Evolutionary conservation across 345 rosid species (phyloP).

Genomic region (Lumnitzera littorea): DNA sequence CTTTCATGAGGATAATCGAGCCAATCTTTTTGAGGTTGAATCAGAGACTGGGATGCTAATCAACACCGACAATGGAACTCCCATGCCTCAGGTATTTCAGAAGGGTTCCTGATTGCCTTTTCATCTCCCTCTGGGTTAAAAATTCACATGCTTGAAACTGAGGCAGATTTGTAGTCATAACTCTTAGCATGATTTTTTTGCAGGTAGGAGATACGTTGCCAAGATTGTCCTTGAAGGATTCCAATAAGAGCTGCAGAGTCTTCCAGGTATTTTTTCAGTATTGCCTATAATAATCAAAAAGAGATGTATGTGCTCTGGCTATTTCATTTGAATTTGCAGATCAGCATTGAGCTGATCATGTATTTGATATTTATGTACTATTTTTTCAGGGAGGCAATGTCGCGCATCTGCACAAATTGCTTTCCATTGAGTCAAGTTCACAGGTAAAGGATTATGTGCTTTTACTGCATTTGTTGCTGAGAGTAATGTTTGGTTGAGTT

Average conservation of each 20-base stretch:
- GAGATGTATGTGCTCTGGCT: no score
- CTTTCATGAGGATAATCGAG: conserved; percentile 83
- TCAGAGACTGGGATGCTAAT: conserved; percentile 75
- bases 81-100: conserved; percentile 73
- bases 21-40: conserved; percentile 90
- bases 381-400: conserved; percentile 81
- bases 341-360: not conserved
- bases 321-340: not conserved
- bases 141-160: not conserved
- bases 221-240: conserved; percentile 24
- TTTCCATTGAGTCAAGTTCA: conserved; percentile 87
- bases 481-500: not conserved
- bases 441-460: conserved; percentile 42
- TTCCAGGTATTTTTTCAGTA: conserved; percentile 48
- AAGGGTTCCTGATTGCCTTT: not conserved
- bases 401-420: conserved; percentile 90
- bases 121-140: not conserved
- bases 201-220: conserved; percentile 66
- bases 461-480: not conserved
- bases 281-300: not conserved
- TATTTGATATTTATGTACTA: conserved; percentile 5
- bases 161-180: no score
- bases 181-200: conserved; percentile 6
- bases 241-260: conserved; percentile 41
- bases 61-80: conserved; percentile 92